phyloP scores from a whole-genome alignment of 768 basidiomycete genomes.

The Mycena sanguinolenta region DNA sequence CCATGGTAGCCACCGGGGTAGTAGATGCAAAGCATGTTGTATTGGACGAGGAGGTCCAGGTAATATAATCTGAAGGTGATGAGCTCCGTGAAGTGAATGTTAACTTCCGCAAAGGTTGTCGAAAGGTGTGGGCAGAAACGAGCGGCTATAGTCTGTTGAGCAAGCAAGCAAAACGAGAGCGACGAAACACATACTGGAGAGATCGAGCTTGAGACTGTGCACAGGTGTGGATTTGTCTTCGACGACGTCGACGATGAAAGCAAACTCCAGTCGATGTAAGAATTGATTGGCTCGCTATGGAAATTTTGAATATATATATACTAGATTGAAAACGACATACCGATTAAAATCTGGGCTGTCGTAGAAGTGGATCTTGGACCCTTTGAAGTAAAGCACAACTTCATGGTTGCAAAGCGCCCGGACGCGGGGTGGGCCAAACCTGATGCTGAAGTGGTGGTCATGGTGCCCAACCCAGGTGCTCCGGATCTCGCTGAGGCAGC shows the following conservation, averaged over 20 bases:
- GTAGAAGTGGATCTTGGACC: slow-evolving; percentile 27
- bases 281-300: slow-evolving; percentile 2
- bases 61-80: background rate
- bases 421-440: slow-evolving; percentile 37
- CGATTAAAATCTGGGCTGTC: slow-evolving; percentile 8
- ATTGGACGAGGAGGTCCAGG: background rate
- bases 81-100: slow-evolving; percentile 6
- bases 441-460: slow-evolving; percentile 38
- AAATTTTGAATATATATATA: slow-evolving; percentile 16
- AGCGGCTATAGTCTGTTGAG: slow-evolving; percentile 16
- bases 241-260: slow-evolving; percentile 35
- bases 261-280: slow-evolving; percentile 28
- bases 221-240: slow-evolving; percentile 28
- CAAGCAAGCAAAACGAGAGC: background rate
- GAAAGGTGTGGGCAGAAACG: slow-evolving; percentile 33
- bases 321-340: background rate
- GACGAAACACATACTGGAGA: slow-evolving; percentile 25
- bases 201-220: slow-evolving; percentile 31
- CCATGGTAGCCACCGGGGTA: slow-evolving; percentile 5
- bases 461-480: slow-evolving; percentile 35
- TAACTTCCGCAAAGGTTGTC: background rate
- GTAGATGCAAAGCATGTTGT: background rate
- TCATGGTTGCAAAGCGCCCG: slow-evolving; percentile 39
- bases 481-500: slow-evolving; percentile 33
- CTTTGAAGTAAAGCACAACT: slow-evolving; percentile 36